Evolutionary conservation across 2,329 filamentous ascomycete species (phyloP).

Genomic region (Bipolaris gigantea): DNA sequence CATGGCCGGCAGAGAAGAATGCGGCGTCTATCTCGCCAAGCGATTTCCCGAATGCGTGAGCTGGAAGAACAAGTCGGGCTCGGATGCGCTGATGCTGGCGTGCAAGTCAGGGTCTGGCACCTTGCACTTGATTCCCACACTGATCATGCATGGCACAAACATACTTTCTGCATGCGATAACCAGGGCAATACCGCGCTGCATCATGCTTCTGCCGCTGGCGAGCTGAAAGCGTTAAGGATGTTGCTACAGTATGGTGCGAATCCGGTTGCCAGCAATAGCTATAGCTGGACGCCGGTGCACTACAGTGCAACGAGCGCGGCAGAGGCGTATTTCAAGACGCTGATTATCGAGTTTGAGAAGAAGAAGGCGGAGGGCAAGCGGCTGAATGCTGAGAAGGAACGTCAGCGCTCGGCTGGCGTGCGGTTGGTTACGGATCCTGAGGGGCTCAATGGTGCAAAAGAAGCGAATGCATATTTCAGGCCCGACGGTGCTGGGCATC

Average conservation of each 20-base stretch:
- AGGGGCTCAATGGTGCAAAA: not conserved
- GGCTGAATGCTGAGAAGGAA: conserved; percentile 36
- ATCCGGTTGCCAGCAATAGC: conserved; percentile 70
- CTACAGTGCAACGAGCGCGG: conserved; percentile 79
- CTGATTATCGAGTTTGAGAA: conserved; percentile 73
- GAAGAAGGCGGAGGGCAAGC: conserved; percentile 53
- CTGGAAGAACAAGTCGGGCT: conserved; percentile 66
- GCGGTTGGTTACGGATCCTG: conserved; percentile 7
- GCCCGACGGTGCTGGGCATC: conserved; percentile 4
- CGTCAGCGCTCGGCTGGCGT: conserved; percentile 37
- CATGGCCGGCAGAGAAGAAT: conserved; percentile 67
- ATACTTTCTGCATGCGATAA: conserved; percentile 55
- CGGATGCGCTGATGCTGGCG: conserved; percentile 61
- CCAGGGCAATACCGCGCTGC: conserved; percentile 82
- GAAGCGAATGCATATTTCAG: not conserved
- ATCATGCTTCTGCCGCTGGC: conserved; percentile 82
- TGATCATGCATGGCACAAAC: conserved; percentile 37
- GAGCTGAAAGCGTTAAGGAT: conserved; percentile 77
- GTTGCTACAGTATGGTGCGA: conserved; percentile 75
- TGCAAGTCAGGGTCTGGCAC: conserved; percentile 44
- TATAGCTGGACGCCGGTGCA: conserved; percentile 83
- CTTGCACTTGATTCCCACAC: conserved; percentile 48
- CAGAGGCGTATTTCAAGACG: conserved; percentile 81
- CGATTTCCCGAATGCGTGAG: conserved; percentile 64
- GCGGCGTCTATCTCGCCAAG: conserved; percentile 71